These are phyloP conservation scores for Byssochlamys sp. DNA, from an alignment of 2,329 filamentous ascomycete genomes.

Conservation along the genomic window DNA sequence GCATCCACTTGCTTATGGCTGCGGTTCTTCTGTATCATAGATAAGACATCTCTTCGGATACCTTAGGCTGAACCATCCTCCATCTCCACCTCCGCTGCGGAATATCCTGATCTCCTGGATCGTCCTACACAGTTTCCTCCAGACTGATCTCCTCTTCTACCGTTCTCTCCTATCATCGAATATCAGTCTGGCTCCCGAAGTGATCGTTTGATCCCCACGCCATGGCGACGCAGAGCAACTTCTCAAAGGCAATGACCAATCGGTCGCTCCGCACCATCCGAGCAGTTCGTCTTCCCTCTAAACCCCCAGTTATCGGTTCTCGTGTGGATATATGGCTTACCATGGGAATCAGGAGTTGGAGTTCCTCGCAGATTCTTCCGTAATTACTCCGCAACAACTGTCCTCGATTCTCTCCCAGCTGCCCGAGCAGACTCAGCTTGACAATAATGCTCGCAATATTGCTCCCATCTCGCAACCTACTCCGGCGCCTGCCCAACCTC, in stretches of 20 bases:
- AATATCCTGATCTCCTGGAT: neutral
- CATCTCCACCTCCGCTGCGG: neutral
- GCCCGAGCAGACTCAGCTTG: constrained; percentile 43
- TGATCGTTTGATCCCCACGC: neutral
- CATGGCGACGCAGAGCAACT: constrained; percentile 27
- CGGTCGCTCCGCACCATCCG: constrained; percentile 80
- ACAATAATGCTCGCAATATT: constrained; percentile 14
- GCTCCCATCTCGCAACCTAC: constrained; percentile 20
- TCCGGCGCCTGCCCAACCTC: constrained; percentile 17
- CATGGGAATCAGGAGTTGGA: constrained; percentile 64
- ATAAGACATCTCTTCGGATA: neutral
- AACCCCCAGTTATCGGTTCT: constrained; percentile 3
- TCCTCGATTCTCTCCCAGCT: constrained; percentile 65
- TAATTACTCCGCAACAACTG: constrained; percentile 67
- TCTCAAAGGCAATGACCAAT: constrained; percentile 56
- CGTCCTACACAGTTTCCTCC: neutral
- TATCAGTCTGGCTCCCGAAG: neutral
- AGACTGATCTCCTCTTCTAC: neutral
- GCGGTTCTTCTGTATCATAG: neutral
- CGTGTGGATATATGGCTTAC: neutral
- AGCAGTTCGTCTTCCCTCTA: constrained; percentile 49
- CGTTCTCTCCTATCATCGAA: neutral
- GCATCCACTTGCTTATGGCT: neutral
- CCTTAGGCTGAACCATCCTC: neutral
- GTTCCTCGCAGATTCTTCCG: constrained; percentile 69